These are phyloP conservation scores for Paraleonurus japonicus DNA, from an alignment of 257 asterid species.

Conservation along the genomic window DNA sequence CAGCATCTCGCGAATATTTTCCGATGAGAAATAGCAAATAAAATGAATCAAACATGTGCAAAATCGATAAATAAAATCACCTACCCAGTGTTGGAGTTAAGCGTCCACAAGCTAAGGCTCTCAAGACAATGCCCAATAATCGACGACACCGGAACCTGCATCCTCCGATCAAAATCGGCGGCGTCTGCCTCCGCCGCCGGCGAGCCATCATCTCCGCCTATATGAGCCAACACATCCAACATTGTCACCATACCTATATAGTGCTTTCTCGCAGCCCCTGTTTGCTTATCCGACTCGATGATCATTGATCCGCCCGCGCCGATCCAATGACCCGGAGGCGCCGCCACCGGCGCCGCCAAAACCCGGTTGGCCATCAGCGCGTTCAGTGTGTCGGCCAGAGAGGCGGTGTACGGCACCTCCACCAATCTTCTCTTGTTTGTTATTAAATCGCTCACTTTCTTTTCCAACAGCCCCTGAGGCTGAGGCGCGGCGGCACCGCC, in stretches of 20 bases:
- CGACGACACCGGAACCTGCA: constrained; percentile 79
- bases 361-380: constrained; percentile 63
- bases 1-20: no score
- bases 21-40: not conserved
- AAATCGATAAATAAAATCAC: not conserved
- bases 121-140: constrained; percentile 86
- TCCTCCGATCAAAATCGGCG: constrained; percentile 44
- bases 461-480: constrained; percentile 41
- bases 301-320: constrained; percentile 99
- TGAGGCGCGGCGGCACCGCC: constrained; percentile 14
- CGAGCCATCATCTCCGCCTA: constrained; percentile 47
- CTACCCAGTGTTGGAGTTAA: constrained; percentile 64
- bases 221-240: constrained; percentile 79
- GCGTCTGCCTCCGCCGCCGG: constrained; percentile 23
- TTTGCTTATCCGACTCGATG: constrained; percentile 77
- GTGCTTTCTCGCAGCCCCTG: constrained; percentile 88
- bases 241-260: constrained; percentile 90
- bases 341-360: constrained; percentile 84
- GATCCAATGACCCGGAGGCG: constrained; percentile 99
- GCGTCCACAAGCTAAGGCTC: constrained; percentile 93
- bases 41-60: not conserved
- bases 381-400: constrained; percentile 76
- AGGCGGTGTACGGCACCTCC: constrained; percentile 91
- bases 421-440: constrained; percentile 54
- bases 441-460: constrained; percentile 56